Base-by-base conservation (phyloP, 768 basidiomycete genomes). In the Baorangia bicolor region DNA sequence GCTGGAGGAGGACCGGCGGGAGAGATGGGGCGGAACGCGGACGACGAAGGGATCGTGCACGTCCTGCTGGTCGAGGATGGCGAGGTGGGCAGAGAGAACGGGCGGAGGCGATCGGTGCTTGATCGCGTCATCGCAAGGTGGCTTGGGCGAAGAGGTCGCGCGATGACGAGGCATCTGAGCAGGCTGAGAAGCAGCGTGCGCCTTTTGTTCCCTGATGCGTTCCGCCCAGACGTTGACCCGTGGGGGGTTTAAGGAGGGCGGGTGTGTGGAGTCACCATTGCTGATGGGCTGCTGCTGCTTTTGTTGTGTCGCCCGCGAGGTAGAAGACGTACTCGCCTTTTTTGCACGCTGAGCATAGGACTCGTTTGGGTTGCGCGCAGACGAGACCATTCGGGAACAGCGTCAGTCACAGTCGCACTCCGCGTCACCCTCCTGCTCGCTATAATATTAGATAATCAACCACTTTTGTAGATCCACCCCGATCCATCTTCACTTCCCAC, bases 341-440 rank as follows among this genome's bases (percentile, higher is more conserved):
- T 76, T 80, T 55, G 78, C 81, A 42, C 77, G 77, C 47, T 83
- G 77, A 35, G 81, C 82, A 60, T 87, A 87, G 28, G 85, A 86
- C 46, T 84, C 76, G 53, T 76, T 68, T 59, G 74, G 74, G 40
- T 68, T 69, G 49, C 71, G 72, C 53, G 67, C 64, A 44, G 64
- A 71, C 59, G 69, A 73, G 62, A 65, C 60, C 71, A 71, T 71
- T 68, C 63, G 40, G 45, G 58, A 31, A 53, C 58, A 53, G 64
- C 61, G 53, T 56, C 66, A 57, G 66, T 56, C 54, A 46, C 47
- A n/a, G 65, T 68, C 57, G 53, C 55, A 57, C 60, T 58, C 57
- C 66, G 60, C 57, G 57, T 63, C 57, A 56, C 59, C 51, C 57
- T 53, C 37, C 39, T 44, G 6, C 46, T 42, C 40, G 7, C 25